Percentiles rank a stretch among this genome's conserved stretches.
Evolutionary conservation across 129 eudicot genomes (phyloP).

Genomic region (Arctium lappa): DNA sequence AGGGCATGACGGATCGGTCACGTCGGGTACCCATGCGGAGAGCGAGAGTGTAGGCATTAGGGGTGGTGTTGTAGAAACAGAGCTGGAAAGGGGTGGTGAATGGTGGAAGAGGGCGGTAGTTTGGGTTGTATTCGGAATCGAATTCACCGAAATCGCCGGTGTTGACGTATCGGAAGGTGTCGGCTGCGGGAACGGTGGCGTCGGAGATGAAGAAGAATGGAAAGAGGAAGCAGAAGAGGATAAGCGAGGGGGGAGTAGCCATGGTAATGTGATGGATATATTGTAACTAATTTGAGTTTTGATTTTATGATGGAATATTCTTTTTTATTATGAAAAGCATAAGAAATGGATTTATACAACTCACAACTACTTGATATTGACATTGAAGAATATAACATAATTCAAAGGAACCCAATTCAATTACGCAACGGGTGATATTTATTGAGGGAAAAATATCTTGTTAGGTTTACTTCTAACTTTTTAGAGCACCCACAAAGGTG

Average conservation of each 20-base stretch:
- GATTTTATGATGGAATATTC: too few species aligned
- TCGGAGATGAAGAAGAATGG: slow-evolving; percentile 11
- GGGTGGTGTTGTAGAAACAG: slow-evolving; percentile 52
- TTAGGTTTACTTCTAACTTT: too few species aligned
- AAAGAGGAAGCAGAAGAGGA: slow-evolving; percentile 15
- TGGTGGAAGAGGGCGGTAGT: slow-evolving; percentile 12
- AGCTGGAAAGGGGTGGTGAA: slow-evolving; percentile 31
- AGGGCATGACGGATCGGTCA: slow-evolving; percentile 4
- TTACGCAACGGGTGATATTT: not conserved
- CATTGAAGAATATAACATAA: not conserved
- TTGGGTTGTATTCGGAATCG: slow-evolving; percentile 20
- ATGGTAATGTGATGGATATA: not conserved
- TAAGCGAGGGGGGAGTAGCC: not conserved
- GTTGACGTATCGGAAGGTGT: slow-evolving; percentile 25
- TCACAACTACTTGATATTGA: not conserved
- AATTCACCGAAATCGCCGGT: slow-evolving; percentile 14
- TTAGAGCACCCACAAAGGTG: too few species aligned
- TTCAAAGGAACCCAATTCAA: not conserved
- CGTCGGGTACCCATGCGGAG: slow-evolving; percentile 27
- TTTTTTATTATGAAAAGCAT: too few species aligned
- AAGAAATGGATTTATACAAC: too few species aligned
- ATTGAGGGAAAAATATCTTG: not conserved
- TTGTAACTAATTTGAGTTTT: too few species aligned
- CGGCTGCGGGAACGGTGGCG: slow-evolving; percentile 16
- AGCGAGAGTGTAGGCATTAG: slow-evolving; percentile 33